Percentiles rank a stretch among this genome's conserved stretches.
These are phyloP conservation scores for Penicillium sp. DNA, from an alignment of 2,329 filamentous ascomycete species.

Conservation along the genomic window DNA sequence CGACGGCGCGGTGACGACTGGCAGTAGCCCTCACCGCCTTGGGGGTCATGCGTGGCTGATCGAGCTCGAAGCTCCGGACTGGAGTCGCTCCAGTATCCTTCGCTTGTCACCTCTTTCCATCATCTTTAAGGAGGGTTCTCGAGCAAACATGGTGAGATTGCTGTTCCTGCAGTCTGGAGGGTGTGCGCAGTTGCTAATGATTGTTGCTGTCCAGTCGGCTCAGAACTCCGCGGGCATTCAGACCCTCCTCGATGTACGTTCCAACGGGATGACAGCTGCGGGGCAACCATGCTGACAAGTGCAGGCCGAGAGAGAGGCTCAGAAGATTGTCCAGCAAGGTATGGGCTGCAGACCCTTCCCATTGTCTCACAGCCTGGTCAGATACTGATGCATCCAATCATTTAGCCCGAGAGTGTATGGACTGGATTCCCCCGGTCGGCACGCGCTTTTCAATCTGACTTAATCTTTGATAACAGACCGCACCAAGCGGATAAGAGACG, in stretches of 20 bases:
- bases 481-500: conserved; percentile 96
- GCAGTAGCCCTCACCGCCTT: conserved; percentile 38
- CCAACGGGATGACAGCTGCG: conserved; percentile 1
- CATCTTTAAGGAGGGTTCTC: conserved; percentile 9
- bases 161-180: not conserved
- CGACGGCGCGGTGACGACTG: conserved; percentile 29
- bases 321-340: conserved; percentile 99
- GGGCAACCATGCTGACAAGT: conserved; percentile 12
- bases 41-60: conserved; percentile 34
- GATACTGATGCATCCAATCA: conserved; percentile 29
- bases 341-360: conserved; percentile 27
- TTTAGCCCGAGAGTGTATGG: conserved; percentile 80
- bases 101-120: conserved; percentile 9
- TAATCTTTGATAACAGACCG: conserved; percentile 58
- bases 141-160: conserved; percentile 30
- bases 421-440: conserved; percentile 5
- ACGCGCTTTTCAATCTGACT: conserved; percentile 16
- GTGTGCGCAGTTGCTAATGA: conserved; percentile 6
- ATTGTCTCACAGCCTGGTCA: not conserved
- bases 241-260: conserved; percentile 91
- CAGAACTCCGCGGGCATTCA: conserved; percentile 99
- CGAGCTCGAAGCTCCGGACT: conserved; percentile 31
- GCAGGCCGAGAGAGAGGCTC: conserved; percentile 93
- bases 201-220: conserved; percentile 65
- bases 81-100: conserved; percentile 19